These are phyloP conservation scores for Saitozyma sp. DNA, from an alignment of 768 basidiomycete species.

Conservation along the genomic window DNA sequence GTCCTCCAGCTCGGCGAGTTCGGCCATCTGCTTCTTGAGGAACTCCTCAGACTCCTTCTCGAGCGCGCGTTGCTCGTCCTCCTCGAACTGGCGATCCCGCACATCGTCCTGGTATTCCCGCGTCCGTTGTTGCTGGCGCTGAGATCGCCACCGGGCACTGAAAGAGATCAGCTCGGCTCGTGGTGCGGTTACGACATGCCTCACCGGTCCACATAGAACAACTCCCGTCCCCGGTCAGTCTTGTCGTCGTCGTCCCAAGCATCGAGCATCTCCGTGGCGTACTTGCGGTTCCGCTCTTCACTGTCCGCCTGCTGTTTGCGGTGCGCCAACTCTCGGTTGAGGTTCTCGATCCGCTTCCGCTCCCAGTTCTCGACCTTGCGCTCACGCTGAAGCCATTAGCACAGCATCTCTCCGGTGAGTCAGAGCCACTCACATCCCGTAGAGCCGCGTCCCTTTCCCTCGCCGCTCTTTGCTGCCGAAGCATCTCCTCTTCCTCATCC, in stretches of 20 bases:
- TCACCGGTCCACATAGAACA: conserved; percentile 88
- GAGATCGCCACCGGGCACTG: conserved; percentile 81
- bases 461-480: conserved; percentile 71
- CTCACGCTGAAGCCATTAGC: conserved; percentile 65
- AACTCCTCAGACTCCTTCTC: conserved; percentile 90
- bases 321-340: conserved; percentile 50
- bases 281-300: conserved; percentile 31
- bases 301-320: conserved; percentile 34
- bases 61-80: conserved; percentile 80
- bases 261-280: conserved; percentile 63
- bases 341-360: conserved; percentile 65
- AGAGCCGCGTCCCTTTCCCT: conserved; percentile 82
- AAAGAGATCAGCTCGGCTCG: background rate
- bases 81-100: conserved; percentile 77
- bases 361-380: conserved; percentile 91
- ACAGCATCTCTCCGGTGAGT: background rate
- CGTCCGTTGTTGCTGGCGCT: conserved; percentile 68
- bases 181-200: conserved; percentile 33
- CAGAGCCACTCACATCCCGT: conserved; percentile 64
- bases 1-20: conserved; percentile 86
- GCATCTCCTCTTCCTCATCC: conserved; percentile 84
- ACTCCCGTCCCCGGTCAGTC: conserved; percentile 87
- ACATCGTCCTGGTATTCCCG: conserved; percentile 78
- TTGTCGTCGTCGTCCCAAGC: conserved; percentile 82
- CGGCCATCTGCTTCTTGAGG: conserved; percentile 89